phyloP scores from a whole-genome alignment of 345 rosid genomes.

The Heritiera fomes region DNA sequence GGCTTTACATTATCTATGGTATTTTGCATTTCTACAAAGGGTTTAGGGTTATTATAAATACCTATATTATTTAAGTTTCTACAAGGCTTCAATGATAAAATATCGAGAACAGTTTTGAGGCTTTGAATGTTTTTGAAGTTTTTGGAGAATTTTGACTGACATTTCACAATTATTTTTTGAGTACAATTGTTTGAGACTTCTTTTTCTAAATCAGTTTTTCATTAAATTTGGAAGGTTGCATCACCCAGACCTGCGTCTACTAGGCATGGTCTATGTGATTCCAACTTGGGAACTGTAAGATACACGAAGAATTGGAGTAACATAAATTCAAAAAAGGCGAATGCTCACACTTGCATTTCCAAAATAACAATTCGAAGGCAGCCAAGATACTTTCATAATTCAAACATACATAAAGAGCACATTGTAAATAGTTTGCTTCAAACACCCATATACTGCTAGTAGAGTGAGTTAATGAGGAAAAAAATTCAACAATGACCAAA shows the following conservation, averaged over 20 bases:
- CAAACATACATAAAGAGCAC: neutral
- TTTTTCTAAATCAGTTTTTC: neutral
- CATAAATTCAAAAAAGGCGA: neutral
- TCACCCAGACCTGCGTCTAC: neutral
- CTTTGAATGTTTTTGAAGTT: neutral
- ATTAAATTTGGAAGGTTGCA: neutral
- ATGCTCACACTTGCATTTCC: neutral
- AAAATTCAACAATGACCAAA: neutral
- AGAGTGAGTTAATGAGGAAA: neutral
- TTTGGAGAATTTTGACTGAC: neutral
- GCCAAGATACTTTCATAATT: neutral
- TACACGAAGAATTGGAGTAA: neutral
- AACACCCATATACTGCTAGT: neutral
- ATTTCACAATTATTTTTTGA: neutral
- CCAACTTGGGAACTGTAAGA: neutral
- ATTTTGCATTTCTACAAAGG: neutral
- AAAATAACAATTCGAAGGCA: neutral
- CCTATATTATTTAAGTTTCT: neutral
- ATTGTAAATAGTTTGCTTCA: neutral
- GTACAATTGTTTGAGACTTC: neutral
- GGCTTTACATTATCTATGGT: neutral
- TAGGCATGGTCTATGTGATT: neutral
- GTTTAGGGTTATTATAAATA: neutral
- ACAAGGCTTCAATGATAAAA: neutral
- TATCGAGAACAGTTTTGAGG: neutral